These are phyloP conservation scores for Puccinia sorghi DNA, from an alignment of 1,284 basidiomycete genomes.

Conservation along the genomic window DNA sequence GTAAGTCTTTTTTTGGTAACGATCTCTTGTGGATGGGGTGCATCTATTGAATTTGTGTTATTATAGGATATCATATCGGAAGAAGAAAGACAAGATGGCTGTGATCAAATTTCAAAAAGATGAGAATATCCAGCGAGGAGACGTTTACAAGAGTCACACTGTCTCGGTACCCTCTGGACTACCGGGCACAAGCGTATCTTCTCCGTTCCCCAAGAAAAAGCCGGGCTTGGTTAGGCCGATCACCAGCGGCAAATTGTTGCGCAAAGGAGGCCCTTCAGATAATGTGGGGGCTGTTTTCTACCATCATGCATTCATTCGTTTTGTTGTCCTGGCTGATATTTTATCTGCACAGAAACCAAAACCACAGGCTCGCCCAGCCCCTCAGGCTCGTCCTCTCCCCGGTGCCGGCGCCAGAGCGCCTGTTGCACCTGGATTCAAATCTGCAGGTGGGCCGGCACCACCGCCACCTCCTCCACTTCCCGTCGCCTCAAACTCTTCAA, in stretches of 20 bases:
- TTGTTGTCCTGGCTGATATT: constrained; percentile 57
- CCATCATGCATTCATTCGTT: constrained; percentile 11
- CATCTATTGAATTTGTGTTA: neutral
- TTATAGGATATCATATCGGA: constrained; percentile 76
- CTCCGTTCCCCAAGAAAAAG: constrained; percentile 82
- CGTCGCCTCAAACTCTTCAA: constrained; percentile 29
- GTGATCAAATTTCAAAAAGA: constrained; percentile 87
- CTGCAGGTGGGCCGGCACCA: constrained; percentile 52
- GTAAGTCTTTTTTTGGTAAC: constrained; percentile 63
- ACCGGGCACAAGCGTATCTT: constrained; percentile 74
- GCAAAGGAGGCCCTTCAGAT: constrained; percentile 70
- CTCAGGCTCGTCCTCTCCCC: constrained; percentile 56
- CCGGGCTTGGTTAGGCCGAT: constrained; percentile 78
- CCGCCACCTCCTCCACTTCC: constrained; percentile 64
- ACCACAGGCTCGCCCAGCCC: constrained; percentile 53
- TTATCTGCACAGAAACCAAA: constrained; percentile 52
- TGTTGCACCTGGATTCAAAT: constrained; percentile 30
- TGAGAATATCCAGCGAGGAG: constrained; percentile 76
- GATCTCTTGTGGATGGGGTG: neutral
- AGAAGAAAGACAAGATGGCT: constrained; percentile 96
- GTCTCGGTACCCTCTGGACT: constrained; percentile 88
- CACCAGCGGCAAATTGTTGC: constrained; percentile 77
- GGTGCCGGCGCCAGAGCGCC: constrained; percentile 36
- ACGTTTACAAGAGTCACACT: constrained; percentile 89
- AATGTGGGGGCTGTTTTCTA: constrained; percentile 59